phyloP scores from a whole-genome alignment of 139 green algal species.

The Auxenochlorella pyrenoidosa region DNA sequence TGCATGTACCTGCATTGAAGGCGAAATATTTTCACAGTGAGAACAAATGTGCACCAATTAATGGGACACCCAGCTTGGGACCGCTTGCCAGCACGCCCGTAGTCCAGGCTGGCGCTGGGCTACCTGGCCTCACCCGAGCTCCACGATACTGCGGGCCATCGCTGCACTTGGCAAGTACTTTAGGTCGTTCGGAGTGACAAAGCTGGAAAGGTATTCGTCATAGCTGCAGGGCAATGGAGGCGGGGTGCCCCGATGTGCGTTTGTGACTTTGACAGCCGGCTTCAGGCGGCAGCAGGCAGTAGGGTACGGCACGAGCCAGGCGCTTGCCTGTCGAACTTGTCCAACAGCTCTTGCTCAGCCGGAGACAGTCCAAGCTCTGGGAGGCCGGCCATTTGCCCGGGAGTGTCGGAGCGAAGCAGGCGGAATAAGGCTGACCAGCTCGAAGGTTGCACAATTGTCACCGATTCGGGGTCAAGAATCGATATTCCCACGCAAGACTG shows the following conservation, averaged over 20 bases:
- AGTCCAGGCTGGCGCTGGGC: no score
- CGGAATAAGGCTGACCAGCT: no score
- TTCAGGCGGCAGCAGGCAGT: not conserved
- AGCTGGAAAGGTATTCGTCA: constrained; percentile 90
- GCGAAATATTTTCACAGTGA: no score
- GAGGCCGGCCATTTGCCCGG: not conserved
- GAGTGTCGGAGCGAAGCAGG: not conserved
- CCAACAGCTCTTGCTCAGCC: not conserved
- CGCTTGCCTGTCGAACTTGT: not conserved
- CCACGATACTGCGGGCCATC: constrained; percentile 58
- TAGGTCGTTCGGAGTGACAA: constrained; percentile 86
- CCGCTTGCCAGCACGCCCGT: no score
- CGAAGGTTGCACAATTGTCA: no score
- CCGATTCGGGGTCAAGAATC: no score
- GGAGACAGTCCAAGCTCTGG: not conserved
- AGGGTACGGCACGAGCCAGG: not conserved
- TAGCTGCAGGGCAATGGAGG: constrained; percentile 67
- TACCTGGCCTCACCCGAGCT: constrained; percentile 11
- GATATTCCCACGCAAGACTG: no score
- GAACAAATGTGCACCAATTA: no score
- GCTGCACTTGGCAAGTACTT: constrained; percentile 89
- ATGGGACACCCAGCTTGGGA: no score
- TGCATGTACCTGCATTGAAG: constrained; percentile 67
- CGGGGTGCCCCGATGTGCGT: no score
- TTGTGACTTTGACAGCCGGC: not conserved